A percentile compares a stretch with the other conserved stretches of the same genome.
Conservation (phyloP, 306 rosid genomes). For the Crotalaria pallida region DNA sequence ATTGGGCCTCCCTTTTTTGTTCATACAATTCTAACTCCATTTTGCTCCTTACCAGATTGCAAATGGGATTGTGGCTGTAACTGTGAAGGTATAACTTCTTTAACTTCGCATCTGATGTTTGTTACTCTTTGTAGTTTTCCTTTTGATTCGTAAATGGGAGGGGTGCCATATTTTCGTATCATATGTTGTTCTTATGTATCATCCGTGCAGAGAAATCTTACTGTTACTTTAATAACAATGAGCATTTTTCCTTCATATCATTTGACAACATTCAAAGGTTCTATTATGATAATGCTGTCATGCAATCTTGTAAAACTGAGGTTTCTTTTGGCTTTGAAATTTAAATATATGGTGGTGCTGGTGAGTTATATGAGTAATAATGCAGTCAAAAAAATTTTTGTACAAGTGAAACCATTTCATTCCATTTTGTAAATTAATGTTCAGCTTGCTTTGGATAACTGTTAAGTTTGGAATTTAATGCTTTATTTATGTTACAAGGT, state of each 20-base stretch:
- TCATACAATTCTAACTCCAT: conserved; percentile 17
- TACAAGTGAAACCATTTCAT: conserved; percentile 14
- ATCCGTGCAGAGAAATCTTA: neutral
- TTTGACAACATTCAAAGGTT: neutral
- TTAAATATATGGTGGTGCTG: neutral
- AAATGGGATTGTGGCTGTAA: conserved; percentile 73
- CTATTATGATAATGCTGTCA: conserved; percentile 19
- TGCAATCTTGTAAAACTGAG: conserved; percentile 1
- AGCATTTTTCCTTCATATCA: conserved; percentile 7
- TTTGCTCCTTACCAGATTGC: conserved; percentile 53
- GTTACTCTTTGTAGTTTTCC: neutral
- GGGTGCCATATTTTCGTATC: neutral
- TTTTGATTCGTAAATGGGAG: conserved; percentile 9
- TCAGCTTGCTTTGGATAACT: conserved; percentile 20
- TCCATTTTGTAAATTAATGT: neutral
- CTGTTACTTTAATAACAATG: conserved; percentile 7
- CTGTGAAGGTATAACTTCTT: conserved; percentile 70
- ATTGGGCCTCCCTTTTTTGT: neutral
- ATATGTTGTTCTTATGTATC: conserved; percentile 2
- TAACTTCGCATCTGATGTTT: conserved; percentile 10
- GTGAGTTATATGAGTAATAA: neutral
- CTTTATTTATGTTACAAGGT: conserved; percentile 52
- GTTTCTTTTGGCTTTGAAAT: conserved; percentile 1
- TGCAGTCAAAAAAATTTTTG: neutral
- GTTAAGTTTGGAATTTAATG: conserved; percentile 16